Conservation (phyloP, 225 moss, liverwort and hornwort genomes). For the Thuidium tamariscinum region DNA sequence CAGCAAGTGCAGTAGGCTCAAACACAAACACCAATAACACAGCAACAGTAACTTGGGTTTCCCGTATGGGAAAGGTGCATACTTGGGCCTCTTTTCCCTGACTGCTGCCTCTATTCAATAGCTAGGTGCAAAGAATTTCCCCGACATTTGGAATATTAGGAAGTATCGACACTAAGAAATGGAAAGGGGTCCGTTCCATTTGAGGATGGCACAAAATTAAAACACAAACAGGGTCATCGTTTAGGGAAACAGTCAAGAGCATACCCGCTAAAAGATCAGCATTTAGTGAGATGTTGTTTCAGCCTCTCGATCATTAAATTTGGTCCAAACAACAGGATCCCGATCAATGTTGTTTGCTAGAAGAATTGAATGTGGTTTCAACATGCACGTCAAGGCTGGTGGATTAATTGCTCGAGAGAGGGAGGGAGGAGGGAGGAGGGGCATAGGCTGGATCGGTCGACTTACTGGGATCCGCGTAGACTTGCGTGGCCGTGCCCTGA, state of each 20-base stretch:
- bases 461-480: constrained; percentile 52
- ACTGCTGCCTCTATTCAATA: background rate
- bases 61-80: background rate
- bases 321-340: background rate
- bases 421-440: background rate
- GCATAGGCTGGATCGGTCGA: too few species aligned
- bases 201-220: background rate
- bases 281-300: background rate
- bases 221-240: background rate
- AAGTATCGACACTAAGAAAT: background rate
- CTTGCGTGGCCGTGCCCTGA: constrained; percentile 29
- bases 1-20: too few species aligned
- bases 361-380: background rate
- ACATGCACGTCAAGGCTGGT: background rate
- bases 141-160: background rate
- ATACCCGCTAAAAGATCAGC: background rate
- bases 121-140: too few species aligned
- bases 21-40: background rate
- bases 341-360: background rate
- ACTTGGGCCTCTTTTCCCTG: background rate
- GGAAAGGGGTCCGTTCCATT: background rate
- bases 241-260: background rate
- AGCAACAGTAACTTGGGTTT: background rate
- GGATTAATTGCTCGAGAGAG: background rate
- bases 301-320: background rate